phyloP scores from a whole-genome alignment of 2,329 filamentous ascomycete species.

The Sordariomycetes sp. region DNA sequence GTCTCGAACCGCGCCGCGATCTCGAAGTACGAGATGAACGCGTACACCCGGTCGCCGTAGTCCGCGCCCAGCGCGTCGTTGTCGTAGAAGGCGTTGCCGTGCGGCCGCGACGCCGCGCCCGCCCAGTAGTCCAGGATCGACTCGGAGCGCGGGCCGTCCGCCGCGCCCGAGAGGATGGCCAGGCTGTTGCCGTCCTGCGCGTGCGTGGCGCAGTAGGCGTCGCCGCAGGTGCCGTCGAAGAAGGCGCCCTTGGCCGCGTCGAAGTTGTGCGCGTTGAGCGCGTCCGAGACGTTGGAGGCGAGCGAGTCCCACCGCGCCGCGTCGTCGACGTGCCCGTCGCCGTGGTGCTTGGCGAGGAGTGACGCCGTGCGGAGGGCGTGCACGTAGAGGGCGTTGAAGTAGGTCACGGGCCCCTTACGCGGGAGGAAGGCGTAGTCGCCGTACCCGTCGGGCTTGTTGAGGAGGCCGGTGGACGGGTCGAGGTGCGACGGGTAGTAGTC shows the following conservation, averaged over 20 bases:
- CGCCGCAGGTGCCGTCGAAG: slow-evolving; percentile 26
- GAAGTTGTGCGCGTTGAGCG: slow-evolving; percentile 27
- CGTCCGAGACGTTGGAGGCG: slow-evolving; percentile 20
- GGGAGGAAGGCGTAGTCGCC: slow-evolving; percentile 41
- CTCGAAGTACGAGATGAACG: slow-evolving; percentile 43
- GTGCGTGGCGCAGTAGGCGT: slow-evolving; percentile 22
- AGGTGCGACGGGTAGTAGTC: slow-evolving; percentile 32
- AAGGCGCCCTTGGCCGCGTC: slow-evolving; percentile 31
- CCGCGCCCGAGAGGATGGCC: slow-evolving; percentile 25
- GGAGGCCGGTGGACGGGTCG: slow-evolving; percentile 23
- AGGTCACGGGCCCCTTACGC: slow-evolving; percentile 34
- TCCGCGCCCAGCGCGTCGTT: slow-evolving; percentile 23
- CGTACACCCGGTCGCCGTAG: slow-evolving; percentile 34
- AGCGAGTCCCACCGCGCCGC: slow-evolving; percentile 26
- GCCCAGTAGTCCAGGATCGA: slow-evolving; percentile 27
- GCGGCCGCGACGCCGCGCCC: slow-evolving; percentile 20
- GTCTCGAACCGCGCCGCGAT: slow-evolving; percentile 33
- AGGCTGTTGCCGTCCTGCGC: slow-evolving; percentile 41
- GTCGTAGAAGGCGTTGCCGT: slow-evolving; percentile 43
- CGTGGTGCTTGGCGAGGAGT: slow-evolving; percentile 23
- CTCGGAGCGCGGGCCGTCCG: slow-evolving; percentile 10
- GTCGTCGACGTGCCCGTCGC: slow-evolving; percentile 12
- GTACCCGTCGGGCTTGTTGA: slow-evolving; percentile 30
- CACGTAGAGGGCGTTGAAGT: slow-evolving; percentile 41
- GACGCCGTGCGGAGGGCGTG: slow-evolving; percentile 32